Evolutionary conservation across 78 protist genomes (phyloP).

Genomic region (Tieghemostelium lacteum): DNA sequence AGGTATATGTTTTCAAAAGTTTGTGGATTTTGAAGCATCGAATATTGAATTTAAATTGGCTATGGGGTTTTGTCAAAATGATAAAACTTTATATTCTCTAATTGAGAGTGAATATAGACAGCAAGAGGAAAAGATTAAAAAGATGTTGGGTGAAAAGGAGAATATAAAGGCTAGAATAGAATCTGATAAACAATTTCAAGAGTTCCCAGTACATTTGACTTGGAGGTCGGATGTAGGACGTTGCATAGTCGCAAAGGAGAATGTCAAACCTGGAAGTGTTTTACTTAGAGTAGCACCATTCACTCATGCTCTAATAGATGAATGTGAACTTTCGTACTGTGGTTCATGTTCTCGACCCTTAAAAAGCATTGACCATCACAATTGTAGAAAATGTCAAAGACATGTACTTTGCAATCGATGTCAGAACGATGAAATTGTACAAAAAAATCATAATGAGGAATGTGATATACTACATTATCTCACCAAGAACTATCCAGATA

Average conservation of each 20-base stretch:
- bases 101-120: neutral
- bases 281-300: constrained; percentile 38
- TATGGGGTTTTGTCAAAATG: neutral
- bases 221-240: constrained; percentile 47
- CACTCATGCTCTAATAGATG: constrained; percentile 8
- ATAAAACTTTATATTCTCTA: neutral
- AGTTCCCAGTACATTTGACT: constrained; percentile 42
- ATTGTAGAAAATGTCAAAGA: constrained; percentile 24
- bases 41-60: neutral
- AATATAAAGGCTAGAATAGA: neutral
- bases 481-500: constrained; percentile 10
- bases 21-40: neutral
- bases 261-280: constrained; percentile 21
- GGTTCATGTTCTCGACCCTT: constrained; percentile 27
- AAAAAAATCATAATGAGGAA: constrained; percentile 23
- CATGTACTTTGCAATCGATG: constrained; percentile 12
- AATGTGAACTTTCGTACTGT: constrained; percentile 2
- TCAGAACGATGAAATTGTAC: neutral
- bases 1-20: neutral
- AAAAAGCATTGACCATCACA: neutral
- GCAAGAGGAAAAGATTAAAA: neutral
- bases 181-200: constrained; percentile 22
- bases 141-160: neutral
- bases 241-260: constrained; percentile 17
- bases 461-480: constrained; percentile 33